phyloP scores from a whole-genome alignment of 2,329 filamentous ascomycete genomes.

The Madurella fahalii region DNA sequence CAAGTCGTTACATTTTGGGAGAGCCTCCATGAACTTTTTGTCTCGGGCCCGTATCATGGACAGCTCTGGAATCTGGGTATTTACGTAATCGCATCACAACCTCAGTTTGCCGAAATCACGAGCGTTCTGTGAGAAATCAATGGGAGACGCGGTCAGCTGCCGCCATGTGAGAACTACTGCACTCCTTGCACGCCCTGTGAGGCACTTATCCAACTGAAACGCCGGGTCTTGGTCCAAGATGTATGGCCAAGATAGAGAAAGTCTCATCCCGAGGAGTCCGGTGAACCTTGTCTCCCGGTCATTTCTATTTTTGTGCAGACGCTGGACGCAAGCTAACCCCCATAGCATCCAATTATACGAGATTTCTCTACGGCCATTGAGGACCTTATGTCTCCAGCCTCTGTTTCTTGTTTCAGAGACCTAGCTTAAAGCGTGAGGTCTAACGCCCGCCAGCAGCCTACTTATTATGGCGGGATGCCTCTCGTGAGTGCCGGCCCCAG shows the following conservation, averaged over 20 bases:
- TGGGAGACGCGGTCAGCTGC: neutral
- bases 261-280: neutral
- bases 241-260: too few relatives aligned
- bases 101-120: too few relatives aligned
- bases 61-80: too few relatives aligned
- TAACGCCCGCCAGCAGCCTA: neutral
- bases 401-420: neutral
- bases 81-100: too few relatives aligned
- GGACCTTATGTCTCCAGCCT: neutral
- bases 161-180: neutral
- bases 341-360: neutral
- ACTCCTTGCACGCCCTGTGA: neutral
- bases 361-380: too few relatives aligned
- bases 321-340: neutral
- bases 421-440: neutral
- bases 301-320: neutral
- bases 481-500: neutral
- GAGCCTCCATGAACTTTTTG: too few relatives aligned
- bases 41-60: too few relatives aligned
- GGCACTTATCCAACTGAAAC: neutral
- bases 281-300: neutral
- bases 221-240: neutral
- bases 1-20: too few relatives aligned
- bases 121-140: neutral
- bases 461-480: neutral